These are phyloP conservation scores for Metschnikowia continentalis DNA, from an alignment of 805 yeast genomes.

Conservation along the genomic window DNA sequence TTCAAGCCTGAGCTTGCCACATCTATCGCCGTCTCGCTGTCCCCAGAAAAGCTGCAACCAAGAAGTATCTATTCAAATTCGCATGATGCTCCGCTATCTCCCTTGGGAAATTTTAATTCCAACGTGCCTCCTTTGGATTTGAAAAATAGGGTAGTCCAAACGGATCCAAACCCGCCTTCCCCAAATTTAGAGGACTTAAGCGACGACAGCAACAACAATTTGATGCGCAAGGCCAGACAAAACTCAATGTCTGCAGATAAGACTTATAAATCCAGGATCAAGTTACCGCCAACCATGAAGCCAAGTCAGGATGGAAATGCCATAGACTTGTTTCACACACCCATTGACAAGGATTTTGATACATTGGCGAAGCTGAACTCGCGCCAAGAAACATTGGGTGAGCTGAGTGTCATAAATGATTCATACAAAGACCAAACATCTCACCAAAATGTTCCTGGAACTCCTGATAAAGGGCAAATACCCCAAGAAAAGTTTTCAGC, in stretches of 20 bases:
- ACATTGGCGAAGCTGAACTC: background rate
- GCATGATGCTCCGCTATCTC: background rate
- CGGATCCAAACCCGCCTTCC: background rate
- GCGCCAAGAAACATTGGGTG: background rate
- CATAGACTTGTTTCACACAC: background rate
- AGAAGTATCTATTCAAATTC: background rate
- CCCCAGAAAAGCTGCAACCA: background rate
- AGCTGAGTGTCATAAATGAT: background rate
- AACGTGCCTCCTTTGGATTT: background rate
- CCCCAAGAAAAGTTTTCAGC: background rate
- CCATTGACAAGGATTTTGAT: background rate
- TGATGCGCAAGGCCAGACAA: constrained; percentile 11
- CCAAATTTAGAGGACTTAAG: background rate
- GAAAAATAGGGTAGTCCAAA: background rate
- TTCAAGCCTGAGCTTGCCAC: constrained; percentile 11
- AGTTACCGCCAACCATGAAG: constrained; percentile 26
- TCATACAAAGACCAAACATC: background rate
- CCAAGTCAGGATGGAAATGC: background rate
- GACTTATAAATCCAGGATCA: constrained; percentile 30
- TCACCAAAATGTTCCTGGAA: background rate
- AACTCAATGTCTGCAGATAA: constrained; percentile 22
- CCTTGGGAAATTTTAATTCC: background rate
- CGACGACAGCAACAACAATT: background rate
- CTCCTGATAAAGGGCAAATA: background rate
- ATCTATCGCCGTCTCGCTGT: background rate